Base-by-base conservation (phyloP, 768 basidiomycete species). In the Postia placenta region DNA sequence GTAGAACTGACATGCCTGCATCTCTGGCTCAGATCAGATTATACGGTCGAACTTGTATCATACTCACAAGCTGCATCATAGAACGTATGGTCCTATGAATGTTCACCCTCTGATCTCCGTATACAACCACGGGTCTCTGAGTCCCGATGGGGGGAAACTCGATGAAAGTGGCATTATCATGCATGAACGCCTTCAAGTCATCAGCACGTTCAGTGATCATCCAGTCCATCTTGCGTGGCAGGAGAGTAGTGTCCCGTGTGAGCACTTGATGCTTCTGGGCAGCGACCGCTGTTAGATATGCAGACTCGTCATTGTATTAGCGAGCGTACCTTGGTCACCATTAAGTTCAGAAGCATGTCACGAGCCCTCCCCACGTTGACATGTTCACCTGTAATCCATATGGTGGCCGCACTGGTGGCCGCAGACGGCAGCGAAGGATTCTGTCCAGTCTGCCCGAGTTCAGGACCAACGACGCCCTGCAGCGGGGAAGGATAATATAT, bases 341-440 rank as follows among this genome's bases (percentile, higher is more conserved):
- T 89, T 17, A 92, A 74, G 64, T 94, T 87, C 66, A 83, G 85
- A 9, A 99, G 70, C 94, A 96, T 97, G 62, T 97, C 95, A 55
- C 90, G 76, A 11, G 95, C 95, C 44, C 95, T 73, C 64, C 95
- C 91, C 11, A 97, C 94, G 15, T 90, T 90, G 55, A 97, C 95
- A 64, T 95, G 96, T 67, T 97, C 95, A 36, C 95, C 95, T 0
- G 95, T 97, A 58, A 99, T 93, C 86, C 90, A 99, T 52, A 98
- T 86, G 19, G 85, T 69, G 63, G 90, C 92, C 51, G 74, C 75
- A 49, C 79, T 81, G 59, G 68, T 27, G 17, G 57, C 59, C 25
- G 65, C 52, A 15, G 71, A 67, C 11, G 68, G 68, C n/a, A n/a
- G n/a, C 24, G 71, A 67, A 35, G 67, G 60, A 35, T 73, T 72